phyloP scores from a whole-genome alignment of 345 rosid genomes.

The Gossypium herbaceum region DNA sequence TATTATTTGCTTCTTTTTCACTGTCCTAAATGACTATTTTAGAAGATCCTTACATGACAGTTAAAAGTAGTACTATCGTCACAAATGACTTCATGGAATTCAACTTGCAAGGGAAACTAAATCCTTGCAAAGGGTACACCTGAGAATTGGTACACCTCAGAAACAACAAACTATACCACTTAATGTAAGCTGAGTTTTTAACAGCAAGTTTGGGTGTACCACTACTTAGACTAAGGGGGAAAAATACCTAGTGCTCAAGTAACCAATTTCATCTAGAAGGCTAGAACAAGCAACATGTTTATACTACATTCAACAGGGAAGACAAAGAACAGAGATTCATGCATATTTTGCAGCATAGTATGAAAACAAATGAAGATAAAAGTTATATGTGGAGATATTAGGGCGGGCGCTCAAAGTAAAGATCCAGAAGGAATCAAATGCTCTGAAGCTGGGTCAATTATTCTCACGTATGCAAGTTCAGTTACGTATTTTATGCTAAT shows the following conservation, averaged over 20 bases:
- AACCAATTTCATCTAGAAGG: not conserved
- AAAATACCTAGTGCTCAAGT: not conserved
- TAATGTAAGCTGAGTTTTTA: not conserved
- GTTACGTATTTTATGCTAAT: not conserved
- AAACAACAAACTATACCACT: not conserved
- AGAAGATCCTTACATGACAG: slow-evolving; percentile 9
- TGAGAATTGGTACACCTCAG: slow-evolving; percentile 25
- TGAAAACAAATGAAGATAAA: not conserved
- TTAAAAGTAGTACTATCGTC: slow-evolving; percentile 6
- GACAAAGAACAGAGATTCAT: not conserved
- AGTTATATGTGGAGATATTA: not conserved
- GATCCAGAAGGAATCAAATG: not conserved
- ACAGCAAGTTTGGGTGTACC: not conserved
- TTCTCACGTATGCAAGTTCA: not conserved
- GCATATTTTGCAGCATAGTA: not conserved
- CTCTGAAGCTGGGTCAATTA: not conserved
- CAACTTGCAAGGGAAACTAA: slow-evolving; percentile 11
- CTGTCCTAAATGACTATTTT: slow-evolving; percentile 2
- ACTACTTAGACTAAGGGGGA: not conserved
- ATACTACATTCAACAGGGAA: not conserved
- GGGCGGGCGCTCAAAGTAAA: not conserved
- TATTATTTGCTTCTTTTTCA: not conserved
- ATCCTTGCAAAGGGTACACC: slow-evolving; percentile 52
- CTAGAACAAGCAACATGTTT: not conserved
- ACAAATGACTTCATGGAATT: slow-evolving; percentile 15